phyloP scores from a whole-genome alignment of 2,329 filamentous ascomycete species.

The Fusarium devonianum region DNA sequence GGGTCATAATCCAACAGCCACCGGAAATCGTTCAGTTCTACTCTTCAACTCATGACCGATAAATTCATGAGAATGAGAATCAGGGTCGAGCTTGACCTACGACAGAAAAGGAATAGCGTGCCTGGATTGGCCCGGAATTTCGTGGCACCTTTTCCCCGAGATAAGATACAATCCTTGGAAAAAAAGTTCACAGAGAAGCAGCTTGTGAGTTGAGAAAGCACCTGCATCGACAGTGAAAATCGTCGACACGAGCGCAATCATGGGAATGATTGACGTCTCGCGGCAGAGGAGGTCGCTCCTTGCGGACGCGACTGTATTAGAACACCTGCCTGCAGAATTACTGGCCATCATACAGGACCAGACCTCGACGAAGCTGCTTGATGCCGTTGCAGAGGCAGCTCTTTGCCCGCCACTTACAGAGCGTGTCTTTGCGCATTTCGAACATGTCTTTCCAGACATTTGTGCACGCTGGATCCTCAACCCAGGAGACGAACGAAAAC shows the following conservation, averaged over 20 bases:
- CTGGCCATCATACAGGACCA: constrained; percentile 70
- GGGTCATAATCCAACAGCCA: too few species aligned
- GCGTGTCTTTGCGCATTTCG: constrained; percentile 76
- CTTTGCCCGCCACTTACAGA: constrained; percentile 75
- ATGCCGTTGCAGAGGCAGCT: constrained; percentile 73
- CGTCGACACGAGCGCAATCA: constrained; percentile 50
- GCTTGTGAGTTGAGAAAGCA: constrained; percentile 37
- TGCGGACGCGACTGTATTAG: constrained; percentile 59
- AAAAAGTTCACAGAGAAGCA: constrained; percentile 50
- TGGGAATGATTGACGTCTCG: constrained; percentile 64
- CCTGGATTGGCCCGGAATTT: constrained; percentile 49
- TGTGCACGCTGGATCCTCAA: constrained; percentile 78
- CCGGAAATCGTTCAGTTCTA: too few species aligned
- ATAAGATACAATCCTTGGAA: constrained; percentile 41
- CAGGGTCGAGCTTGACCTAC: constrained; percentile 4
- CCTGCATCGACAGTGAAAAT: constrained; percentile 40
- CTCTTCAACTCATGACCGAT: too few species aligned
- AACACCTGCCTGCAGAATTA: constrained; percentile 74
- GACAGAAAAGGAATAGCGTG: constrained; percentile 23
- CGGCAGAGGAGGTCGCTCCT: constrained; percentile 64
- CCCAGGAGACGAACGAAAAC: constrained; percentile 49
- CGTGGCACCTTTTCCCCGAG: constrained; percentile 45
- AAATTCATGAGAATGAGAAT: too few species aligned
- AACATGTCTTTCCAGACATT: constrained; percentile 79
- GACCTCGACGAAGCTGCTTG: constrained; percentile 71